Evolutionary conservation across 169 alveolate species (phyloP).

Genomic region (Babesia caballi): DNA sequence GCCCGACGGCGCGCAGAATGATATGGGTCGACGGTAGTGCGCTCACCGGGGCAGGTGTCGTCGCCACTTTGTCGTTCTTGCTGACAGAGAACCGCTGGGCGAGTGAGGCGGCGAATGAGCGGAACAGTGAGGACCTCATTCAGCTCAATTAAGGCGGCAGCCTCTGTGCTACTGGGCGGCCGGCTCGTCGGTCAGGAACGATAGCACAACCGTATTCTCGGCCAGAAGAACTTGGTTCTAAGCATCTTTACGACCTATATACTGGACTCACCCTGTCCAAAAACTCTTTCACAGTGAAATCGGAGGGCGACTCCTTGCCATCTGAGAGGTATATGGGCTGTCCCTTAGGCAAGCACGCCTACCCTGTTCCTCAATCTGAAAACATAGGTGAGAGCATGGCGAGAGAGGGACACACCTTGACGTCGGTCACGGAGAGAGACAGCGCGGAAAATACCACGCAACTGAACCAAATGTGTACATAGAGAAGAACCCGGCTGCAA

Average conservation of each 20-base stretch:
- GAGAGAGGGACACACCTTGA: not conserved
- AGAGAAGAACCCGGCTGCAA: constrained; percentile 21
- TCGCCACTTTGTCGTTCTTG: constrained; percentile 28
- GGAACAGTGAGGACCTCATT: constrained; percentile 4
- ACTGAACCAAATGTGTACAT: constrained; percentile 9
- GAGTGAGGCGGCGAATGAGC: not conserved
- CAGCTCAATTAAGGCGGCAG: not conserved
- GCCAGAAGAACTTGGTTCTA: constrained; percentile 54
- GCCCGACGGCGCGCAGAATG: constrained; percentile 3
- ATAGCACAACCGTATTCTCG: constrained; percentile 48
- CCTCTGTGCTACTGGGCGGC: too few species aligned
- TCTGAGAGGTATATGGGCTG: not conserved
- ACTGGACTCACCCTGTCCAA: constrained; percentile 38
- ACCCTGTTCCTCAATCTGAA: constrained; percentile 25
- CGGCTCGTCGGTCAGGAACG: constrained; percentile 35
- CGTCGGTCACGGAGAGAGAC: not conserved
- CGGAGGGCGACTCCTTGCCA: not conserved
- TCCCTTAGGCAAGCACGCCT: not conserved
- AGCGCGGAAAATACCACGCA: not conserved
- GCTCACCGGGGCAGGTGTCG: constrained; percentile 52
- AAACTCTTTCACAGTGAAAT: constrained; percentile 37
- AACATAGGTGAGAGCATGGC: not conserved
- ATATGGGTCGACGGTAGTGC: constrained; percentile 55
- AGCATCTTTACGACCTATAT: not conserved
- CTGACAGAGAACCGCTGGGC: constrained; percentile 11